phyloP scores from a whole-genome alignment of 2,329 filamentous ascomycete species.

The Scleromitrula shiraiana region DNA sequence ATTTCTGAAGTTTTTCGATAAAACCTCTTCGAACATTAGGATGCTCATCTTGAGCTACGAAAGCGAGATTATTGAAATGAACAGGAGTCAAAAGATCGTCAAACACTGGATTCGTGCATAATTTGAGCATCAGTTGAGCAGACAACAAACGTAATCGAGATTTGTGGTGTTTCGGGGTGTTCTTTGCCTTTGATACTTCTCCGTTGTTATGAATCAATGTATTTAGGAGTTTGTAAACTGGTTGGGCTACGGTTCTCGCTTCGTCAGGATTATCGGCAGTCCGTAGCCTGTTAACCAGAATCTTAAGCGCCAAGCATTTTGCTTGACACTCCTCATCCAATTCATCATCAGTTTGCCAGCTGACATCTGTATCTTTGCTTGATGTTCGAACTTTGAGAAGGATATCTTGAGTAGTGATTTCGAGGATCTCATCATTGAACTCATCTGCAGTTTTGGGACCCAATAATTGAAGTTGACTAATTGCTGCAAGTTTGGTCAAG shows the following conservation, averaged over 20 bases:
- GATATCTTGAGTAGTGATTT: constrained; percentile 68
- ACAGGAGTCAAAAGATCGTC: constrained; percentile 65
- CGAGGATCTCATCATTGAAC: constrained; percentile 66
- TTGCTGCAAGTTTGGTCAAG: constrained; percentile 62
- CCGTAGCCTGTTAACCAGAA: constrained; percentile 78
- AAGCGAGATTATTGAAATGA: constrained; percentile 75
- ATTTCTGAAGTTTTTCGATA: constrained; percentile 81
- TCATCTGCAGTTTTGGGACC: constrained; percentile 66
- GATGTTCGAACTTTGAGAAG: constrained; percentile 61
- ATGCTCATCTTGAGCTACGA: constrained; percentile 71
- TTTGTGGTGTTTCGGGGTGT: constrained; percentile 71
- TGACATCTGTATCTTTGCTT: constrained; percentile 46
- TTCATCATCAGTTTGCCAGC: constrained; percentile 60
- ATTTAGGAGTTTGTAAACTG: constrained; percentile 72
- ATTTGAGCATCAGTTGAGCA: constrained; percentile 72
- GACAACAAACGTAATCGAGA: constrained; percentile 75
- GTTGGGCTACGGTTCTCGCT: constrained; percentile 51
- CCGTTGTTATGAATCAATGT: constrained; percentile 68
- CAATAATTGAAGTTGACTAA: constrained; percentile 69
- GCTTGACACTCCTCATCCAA: constrained; percentile 75
- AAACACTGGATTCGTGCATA: constrained; percentile 68
- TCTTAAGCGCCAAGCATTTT: constrained; percentile 76
- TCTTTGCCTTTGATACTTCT: constrained; percentile 66
- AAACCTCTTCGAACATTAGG: constrained; percentile 71
- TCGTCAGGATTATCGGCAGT: constrained; percentile 42